phyloP scores from a whole-genome alignment of 257 asterid species.

The Nemophila menziesii region DNA sequence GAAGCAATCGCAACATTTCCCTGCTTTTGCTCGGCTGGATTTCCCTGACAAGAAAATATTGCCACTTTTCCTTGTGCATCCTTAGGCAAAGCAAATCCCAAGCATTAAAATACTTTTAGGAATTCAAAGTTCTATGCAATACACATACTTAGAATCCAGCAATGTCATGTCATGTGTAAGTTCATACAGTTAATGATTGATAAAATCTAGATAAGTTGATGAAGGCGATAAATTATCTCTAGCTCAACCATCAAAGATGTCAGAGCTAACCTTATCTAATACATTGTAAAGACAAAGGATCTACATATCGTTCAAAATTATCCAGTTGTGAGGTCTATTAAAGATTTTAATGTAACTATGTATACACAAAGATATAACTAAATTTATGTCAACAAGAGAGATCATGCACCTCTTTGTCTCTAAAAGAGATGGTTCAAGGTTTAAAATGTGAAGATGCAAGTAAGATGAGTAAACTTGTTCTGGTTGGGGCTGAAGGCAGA shows the following conservation, averaged over 20 bases:
- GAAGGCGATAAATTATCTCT: conserved; percentile 3
- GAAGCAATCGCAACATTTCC: conserved; percentile 96
- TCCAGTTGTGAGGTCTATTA: conserved; percentile 93
- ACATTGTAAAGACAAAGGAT: conserved; percentile 75
- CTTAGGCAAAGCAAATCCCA: conserved; percentile 61
- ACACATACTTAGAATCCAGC: neutral
- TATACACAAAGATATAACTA: no score
- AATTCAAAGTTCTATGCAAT: neutral
- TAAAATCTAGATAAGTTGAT: neutral
- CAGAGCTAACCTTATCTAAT: conserved; percentile 53
- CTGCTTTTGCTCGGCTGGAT: conserved; percentile 87
- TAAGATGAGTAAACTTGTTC: conserved; percentile 73
- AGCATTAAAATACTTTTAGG: no score
- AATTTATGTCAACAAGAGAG: neutral
- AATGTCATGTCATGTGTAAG: neutral
- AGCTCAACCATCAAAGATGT: neutral
- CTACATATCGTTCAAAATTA: conserved; percentile 76
- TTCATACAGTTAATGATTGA: neutral
- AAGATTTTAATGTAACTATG: no score
- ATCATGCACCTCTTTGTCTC: conserved; percentile 81
- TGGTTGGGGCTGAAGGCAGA: conserved; percentile 76
- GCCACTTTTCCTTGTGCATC: conserved; percentile 73
- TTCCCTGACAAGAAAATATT: conserved; percentile 65
- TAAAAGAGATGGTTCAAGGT: conserved; percentile 76
- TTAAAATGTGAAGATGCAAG: no score